Evolutionary conservation across 306 rosid genomes (phyloP).

Genomic region (Prunus persica): DNA sequence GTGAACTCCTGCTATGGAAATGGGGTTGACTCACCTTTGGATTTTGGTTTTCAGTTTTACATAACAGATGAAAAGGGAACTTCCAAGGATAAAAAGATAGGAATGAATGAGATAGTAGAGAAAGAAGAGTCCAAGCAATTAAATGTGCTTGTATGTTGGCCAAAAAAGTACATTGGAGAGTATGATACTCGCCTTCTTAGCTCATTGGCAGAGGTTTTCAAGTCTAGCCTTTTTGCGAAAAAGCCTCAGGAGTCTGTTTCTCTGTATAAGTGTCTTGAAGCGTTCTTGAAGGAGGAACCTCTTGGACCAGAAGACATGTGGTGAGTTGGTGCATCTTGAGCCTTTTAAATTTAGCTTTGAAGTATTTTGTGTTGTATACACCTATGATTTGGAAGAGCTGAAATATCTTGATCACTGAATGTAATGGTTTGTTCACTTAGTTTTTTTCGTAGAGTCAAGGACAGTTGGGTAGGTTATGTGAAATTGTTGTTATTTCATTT

Average conservation of each 20-base stretch:
- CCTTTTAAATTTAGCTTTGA: slow-evolving; percentile 4
- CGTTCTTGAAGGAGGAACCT: slow-evolving; percentile 96
- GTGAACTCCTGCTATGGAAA: slow-evolving; percentile 26
- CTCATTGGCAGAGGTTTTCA: slow-evolving; percentile 88
- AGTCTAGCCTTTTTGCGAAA: slow-evolving; percentile 59
- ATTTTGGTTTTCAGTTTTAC: slow-evolving; percentile 62
- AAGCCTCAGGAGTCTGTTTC: slow-evolving; percentile 83
- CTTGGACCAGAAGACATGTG: slow-evolving; percentile 99
- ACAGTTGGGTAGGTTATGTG: neutral
- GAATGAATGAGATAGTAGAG: slow-evolving; percentile 49
- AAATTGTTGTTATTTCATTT: neutral
- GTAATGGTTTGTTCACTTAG: neutral
- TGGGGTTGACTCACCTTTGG: slow-evolving; percentile 39
- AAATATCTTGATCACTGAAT: neutral
- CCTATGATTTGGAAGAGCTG: neutral
- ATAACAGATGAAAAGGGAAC: slow-evolving; percentile 74
- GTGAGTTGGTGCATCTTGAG: slow-evolving; percentile 50
- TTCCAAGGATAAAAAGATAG: slow-evolving; percentile 50
- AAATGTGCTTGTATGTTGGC: slow-evolving; percentile 80
- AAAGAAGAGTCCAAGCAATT: slow-evolving; percentile 42
- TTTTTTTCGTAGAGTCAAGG: neutral
- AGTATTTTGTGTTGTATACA: neutral
- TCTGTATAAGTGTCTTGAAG: slow-evolving; percentile 93
- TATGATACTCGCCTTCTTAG: slow-evolving; percentile 56
- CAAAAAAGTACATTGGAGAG: slow-evolving; percentile 53